Conservation (phyloP, 257 asterid species). For the Fraxinus pennsylvanica region DNA sequence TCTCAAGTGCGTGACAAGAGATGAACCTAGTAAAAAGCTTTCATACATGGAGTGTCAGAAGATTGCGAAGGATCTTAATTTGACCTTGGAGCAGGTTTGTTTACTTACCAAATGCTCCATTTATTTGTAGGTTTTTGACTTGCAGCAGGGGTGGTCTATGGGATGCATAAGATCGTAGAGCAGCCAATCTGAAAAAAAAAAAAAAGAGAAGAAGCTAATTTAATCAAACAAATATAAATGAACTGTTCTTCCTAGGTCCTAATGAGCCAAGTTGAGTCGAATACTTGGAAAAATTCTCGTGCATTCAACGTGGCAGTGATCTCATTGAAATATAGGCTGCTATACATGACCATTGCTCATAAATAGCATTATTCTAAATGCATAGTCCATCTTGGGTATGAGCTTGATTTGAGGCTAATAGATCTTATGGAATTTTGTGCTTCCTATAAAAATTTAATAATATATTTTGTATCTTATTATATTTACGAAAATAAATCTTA, state of each 20-base stretch:
- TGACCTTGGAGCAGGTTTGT: slow-evolving; percentile 89
- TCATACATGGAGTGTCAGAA: slow-evolving; percentile 66
- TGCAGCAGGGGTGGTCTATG: slow-evolving; percentile 10
- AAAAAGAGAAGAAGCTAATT: slow-evolving; percentile 16
- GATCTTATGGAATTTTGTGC: neutral
- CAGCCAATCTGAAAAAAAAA: neutral
- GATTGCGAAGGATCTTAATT: slow-evolving; percentile 81
- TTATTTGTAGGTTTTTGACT: slow-evolving; percentile 1
- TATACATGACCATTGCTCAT: neutral
- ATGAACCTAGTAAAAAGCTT: slow-evolving; percentile 62
- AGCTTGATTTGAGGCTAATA: neutral
- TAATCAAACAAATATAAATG: neutral
- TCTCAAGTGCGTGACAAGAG: slow-evolving; percentile 53
- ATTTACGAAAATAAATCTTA: neutral
- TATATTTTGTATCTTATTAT: neutral
- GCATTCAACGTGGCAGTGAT: too few relatives aligned
- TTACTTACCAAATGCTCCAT: slow-evolving; percentile 28
- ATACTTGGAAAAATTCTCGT: too few relatives aligned
- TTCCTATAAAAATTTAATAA: neutral
- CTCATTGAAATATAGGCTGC: neutral
- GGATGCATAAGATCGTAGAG: slow-evolving; percentile 14
- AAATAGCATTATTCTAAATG: neutral
- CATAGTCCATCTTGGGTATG: neutral
- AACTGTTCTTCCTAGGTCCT: neutral
- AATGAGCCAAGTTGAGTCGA: neutral